Conservation (phyloP, 202 grass and related monocot genomes). For the Cymbopogon flexuosus region DNA sequence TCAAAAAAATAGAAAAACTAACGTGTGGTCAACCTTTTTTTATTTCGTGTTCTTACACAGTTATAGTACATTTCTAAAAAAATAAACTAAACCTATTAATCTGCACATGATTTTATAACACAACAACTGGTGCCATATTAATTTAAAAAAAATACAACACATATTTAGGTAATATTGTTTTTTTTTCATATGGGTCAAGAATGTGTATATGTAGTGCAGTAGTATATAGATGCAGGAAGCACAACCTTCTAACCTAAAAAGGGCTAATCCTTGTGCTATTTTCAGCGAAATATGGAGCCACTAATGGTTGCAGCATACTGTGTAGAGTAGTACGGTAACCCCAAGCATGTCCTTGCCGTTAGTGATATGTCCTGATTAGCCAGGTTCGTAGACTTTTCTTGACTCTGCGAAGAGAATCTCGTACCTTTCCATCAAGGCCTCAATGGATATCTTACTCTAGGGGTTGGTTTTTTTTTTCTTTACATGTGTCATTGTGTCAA, state of each 20-base stretch:
- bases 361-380: neutral
- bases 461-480: neutral
- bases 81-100: too few relatives aligned
- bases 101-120: too few relatives aligned
- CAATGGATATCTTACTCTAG: neutral
- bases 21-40: too few relatives aligned
- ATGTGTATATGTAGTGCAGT: neutral
- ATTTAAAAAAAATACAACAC: neutral
- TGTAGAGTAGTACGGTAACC: neutral
- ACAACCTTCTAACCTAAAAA: too few relatives aligned
- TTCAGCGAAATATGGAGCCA: neutral
- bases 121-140: too few relatives aligned
- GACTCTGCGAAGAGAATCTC: too few relatives aligned
- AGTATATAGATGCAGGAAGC: too few relatives aligned
- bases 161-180: neutral
- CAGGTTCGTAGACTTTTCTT: neutral
- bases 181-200: neutral
- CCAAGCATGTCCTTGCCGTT: neutral
- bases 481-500: neutral
- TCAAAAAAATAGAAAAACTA: too few relatives aligned
- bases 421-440: too few relatives aligned
- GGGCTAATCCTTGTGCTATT: neutral
- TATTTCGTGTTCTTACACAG: too few relatives aligned
- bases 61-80: too few relatives aligned
- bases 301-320: neutral